phyloP scores from a whole-genome alignment of 1,284 basidiomycete genomes.

The Kwoniella shivajii region DNA sequence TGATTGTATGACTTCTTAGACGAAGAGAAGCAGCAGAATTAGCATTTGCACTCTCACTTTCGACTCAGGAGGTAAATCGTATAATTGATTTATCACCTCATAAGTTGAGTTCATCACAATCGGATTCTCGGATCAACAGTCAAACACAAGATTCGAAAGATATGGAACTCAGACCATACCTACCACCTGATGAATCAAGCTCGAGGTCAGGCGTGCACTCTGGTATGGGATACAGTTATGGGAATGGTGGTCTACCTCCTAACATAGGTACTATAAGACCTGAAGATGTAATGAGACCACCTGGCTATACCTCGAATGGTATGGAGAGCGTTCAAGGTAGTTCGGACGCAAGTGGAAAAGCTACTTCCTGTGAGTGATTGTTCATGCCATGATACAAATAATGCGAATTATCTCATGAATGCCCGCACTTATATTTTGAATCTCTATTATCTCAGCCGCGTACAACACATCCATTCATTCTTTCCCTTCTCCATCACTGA shows the following conservation, averaged over 20 bases:
- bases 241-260: neutral
- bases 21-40: conserved; percentile 48
- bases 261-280: conserved; percentile 9
- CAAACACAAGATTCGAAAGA: conserved; percentile 39
- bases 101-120: conserved; percentile 29
- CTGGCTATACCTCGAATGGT: neutral
- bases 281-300: conserved; percentile 22
- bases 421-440: neutral
- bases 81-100: conserved; percentile 19
- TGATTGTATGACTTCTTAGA: too few relatives aligned
- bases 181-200: neutral
- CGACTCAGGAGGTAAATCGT: conserved; percentile 37
- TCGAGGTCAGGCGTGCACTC: neutral
- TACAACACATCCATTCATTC: conserved; percentile 18
- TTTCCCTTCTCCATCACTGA: conserved; percentile 13
- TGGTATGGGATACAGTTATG: neutral
- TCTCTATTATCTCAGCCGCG: neutral
- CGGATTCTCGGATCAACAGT: conserved; percentile 5
- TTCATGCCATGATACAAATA: too few relatives aligned
- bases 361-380: conserved; percentile 7
- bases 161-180: conserved; percentile 33
- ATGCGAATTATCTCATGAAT: neutral
- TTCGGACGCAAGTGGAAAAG: neutral
- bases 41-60: conserved; percentile 38
- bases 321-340: conserved; percentile 3